phyloP scores from a whole-genome alignment of 2,329 filamentous ascomycete genomes.

The Xylogone sp. region DNA sequence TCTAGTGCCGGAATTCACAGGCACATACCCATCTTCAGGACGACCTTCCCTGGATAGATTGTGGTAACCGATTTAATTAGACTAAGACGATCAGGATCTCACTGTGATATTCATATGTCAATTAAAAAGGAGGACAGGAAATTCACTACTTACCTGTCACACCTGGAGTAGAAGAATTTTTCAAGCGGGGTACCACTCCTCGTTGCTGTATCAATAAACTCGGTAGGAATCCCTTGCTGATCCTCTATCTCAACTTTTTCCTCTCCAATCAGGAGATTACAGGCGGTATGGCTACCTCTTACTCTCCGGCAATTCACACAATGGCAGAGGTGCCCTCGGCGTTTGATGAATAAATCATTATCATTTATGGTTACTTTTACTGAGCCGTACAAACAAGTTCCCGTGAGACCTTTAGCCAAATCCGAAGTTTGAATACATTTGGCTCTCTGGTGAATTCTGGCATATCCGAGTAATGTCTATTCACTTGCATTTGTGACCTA shows the following conservation, averaged over 20 bases:
- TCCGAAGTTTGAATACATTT: background rate
- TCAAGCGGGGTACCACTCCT: slow-evolving; percentile 41
- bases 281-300: slow-evolving; percentile 29
- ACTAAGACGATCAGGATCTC: slow-evolving; percentile 26
- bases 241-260: slow-evolving; percentile 39
- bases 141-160: slow-evolving; percentile 36
- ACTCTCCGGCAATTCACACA: slow-evolving; percentile 49
- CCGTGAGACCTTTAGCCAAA: slow-evolving; percentile 7
- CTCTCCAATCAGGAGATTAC: slow-evolving; percentile 27
- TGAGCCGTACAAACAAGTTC: slow-evolving; percentile 41
- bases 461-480: too few species aligned
- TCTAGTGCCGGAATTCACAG: slow-evolving; percentile 42
- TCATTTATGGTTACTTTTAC: slow-evolving; percentile 46
- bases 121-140: background rate
- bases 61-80: slow-evolving; percentile 42
- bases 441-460: slow-evolving; percentile 4
- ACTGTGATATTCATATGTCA: background rate
- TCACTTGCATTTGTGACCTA: too few species aligned
- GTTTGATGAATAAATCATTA: slow-evolving; percentile 39
- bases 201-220: slow-evolving; percentile 40
- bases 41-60: slow-evolving; percentile 35
- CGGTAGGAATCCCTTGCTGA: slow-evolving; percentile 31
- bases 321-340: slow-evolving; percentile 44
- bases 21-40: slow-evolving; percentile 48
- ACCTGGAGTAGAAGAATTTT: slow-evolving; percentile 40